Percentiles rank a stretch among this genome's conserved stretches.
phyloP scores from a whole-genome alignment of 1,284 basidiomycete genomes.

The Meripilus lineatus region DNA sequence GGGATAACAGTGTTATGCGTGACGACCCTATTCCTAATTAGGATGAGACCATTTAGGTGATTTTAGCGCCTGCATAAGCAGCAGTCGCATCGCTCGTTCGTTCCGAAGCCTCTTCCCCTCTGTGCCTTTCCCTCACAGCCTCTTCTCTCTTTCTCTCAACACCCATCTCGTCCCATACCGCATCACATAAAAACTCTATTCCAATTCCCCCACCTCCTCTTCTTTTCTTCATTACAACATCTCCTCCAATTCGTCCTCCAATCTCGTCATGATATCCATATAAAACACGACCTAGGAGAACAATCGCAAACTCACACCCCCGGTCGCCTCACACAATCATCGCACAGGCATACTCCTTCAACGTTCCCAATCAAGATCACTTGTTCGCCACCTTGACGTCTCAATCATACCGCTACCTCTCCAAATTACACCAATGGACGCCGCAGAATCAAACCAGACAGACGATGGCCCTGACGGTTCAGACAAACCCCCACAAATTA shows the following conservation, averaged over 20 bases:
- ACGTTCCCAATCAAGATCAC: constrained; percentile 17
- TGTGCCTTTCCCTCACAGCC: constrained; percentile 6
- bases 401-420: constrained; percentile 6
- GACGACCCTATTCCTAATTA: too few relatives aligned
- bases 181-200: constrained; percentile 27
- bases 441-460: constrained; percentile 41
- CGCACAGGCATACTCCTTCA: constrained; percentile 15
- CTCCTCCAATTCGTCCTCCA: constrained; percentile 19
- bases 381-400: too few relatives aligned
- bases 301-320: too few relatives aligned
- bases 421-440: constrained; percentile 12
- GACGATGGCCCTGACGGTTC: constrained; percentile 52
- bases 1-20: too few relatives aligned
- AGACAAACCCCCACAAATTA: constrained; percentile 50
- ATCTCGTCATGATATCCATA: constrained; percentile 34
- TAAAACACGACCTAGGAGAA: too few relatives aligned
- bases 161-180: constrained; percentile 17
- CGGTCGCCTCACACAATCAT: too few relatives aligned
- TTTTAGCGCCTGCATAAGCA: constrained; percentile 2
- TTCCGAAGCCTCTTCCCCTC: constrained; percentile 12
- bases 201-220: constrained; percentile 24
- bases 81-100: not conserved
- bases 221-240: constrained; percentile 12
- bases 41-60: too few relatives aligned
- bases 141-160: not conserved